Base-by-base conservation (phyloP, 2,329 filamentous ascomycete species). In the Hypoxylon sp. region DNA sequence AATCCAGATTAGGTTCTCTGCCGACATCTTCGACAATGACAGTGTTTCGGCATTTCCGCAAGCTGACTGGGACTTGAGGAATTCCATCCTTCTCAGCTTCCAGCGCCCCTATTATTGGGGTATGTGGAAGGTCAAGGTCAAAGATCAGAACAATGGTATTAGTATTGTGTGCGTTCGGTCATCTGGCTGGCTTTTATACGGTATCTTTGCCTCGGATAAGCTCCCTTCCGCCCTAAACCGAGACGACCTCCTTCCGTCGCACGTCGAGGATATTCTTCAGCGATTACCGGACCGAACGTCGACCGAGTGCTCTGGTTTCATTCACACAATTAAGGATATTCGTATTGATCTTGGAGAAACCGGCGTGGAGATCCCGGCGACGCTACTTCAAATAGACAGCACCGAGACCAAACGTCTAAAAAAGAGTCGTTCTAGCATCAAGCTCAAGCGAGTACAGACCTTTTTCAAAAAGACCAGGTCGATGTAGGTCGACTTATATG, bases 21-120 rank as follows among this genome's bases (percentile, higher is more conserved):
- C 50, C 46, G 68, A 73, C 21, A 59, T 70, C 7, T 74, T 75
- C 38, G 72, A 73, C 21, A 61, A 66, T 28, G 63, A 62, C 4
- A 72, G 60, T 17, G 55, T 72, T 32, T 63, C 59, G 13, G 68
- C 68, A 1, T 64, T 65, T 21, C 73, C 73, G 1, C 68, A 70
- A 46, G 59, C 68, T 1, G 70, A 75, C 34, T 75, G 73, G 73
- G 73, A 75, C 51, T 30, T 72, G 25, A 63, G 71, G 32, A 75
- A 75, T 53, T 73, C 72, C 1, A 67, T 74, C 38, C 68, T 75
- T 2, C 66, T 75, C n/a, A 72, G 67, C 19, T 73, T 72, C 30
- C 70, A 69, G 14, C 72, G 73, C 1, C 72, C 63, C 1, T 68
- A 73, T 9, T 73, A 73, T 49, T 75, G 73, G 73, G 73, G 73